Base-by-base conservation (phyloP, 192 early-diverging fungal genomes). In the Fimicolochytrium jonesii region DNA sequence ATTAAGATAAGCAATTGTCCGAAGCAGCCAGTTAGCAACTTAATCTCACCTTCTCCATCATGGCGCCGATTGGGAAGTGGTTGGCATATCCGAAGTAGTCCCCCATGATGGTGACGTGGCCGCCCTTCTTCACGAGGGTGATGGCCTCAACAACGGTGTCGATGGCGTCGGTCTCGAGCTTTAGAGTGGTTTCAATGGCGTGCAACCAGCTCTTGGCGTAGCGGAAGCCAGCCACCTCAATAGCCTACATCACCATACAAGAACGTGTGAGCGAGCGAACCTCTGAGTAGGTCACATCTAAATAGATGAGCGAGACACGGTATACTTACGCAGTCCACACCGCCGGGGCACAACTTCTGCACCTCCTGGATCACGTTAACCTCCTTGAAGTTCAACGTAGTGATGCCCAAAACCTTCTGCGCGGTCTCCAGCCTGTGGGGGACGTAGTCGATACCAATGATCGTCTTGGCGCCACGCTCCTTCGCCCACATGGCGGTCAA, bases 141-240 rank as follows among this genome's bases (percentile, higher is more conserved):
- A 83, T 51, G 52, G 66, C 64, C 51, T 83, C 81, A 20, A 68
- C 72, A 7, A 77, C 28, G 23, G 58, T 36, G 35, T 83, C 81
- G 37, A 59, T 63, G 11, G 76, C 68, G 59, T 83, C 80, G 4
- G 81, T 83, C 56, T 83, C 81, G 25, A 79, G 32, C 10, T 67
- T 67, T 10, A 83, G 17, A 23, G 63, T 59, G 15, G 57, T 56
- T 52, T 81, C 67, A 25, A 77, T 39, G 39, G 64, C 77, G 49
- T 83, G 81, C 15, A 70, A 15, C 30, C 64, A 28, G 2, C 48
- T 29, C 60, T 75, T 80, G n/a, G 77, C 66, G 49, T 79, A 83
- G n/a, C 77, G 74, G 39, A 80, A 80, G 25, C 77, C 81, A 1
- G 68, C 77, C 15, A 57, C 48, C 31, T 84, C 77, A 58, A 84